Evolutionary conservation across 192 early-diverging fungal genomes (phyloP).

Genomic region (Radiomyces spectabilis): DNA sequence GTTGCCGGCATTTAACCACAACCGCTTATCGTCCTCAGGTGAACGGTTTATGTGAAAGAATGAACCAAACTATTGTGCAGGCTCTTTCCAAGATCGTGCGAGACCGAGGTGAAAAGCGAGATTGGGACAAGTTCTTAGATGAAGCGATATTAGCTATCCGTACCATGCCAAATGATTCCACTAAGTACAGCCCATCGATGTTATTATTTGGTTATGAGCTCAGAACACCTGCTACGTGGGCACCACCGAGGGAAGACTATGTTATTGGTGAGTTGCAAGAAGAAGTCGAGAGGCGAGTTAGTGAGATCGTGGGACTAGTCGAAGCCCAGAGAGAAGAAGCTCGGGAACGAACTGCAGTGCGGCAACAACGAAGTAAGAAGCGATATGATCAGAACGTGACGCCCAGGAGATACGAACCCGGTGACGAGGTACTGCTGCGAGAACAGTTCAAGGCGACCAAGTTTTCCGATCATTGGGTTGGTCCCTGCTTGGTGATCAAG

Average conservation of each 20-base stretch:
- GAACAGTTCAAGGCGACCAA: too few relatives aligned
- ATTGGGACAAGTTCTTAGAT: constrained; percentile 3
- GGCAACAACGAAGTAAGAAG: too few relatives aligned
- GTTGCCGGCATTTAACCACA: background rate
- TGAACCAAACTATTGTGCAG: constrained; percentile 5
- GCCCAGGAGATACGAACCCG: too few relatives aligned
- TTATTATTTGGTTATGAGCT: too few relatives aligned
- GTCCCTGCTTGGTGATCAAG: too few relatives aligned
- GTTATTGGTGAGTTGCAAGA: constrained; percentile 1
- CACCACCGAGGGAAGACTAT: background rate
- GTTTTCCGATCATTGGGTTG: too few relatives aligned
- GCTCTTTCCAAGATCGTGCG: constrained; percentile 9
- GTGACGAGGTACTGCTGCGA: too few relatives aligned
- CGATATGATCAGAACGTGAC: too few relatives aligned
- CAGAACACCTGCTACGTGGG: constrained; percentile 3
- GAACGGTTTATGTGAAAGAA: constrained; percentile 7
- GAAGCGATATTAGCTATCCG: constrained; percentile 3
- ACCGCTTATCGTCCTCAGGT: background rate
- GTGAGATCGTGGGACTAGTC: background rate
- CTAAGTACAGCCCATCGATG: background rate
- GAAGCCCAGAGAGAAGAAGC: background rate
- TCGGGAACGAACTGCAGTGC: background rate
- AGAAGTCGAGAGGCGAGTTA: background rate
- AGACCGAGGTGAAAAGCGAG: background rate
- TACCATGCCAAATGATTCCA: constrained; percentile 2